Conservation (phyloP, 352 stramenopile species). For the Globisporangium alternatum region DNA sequence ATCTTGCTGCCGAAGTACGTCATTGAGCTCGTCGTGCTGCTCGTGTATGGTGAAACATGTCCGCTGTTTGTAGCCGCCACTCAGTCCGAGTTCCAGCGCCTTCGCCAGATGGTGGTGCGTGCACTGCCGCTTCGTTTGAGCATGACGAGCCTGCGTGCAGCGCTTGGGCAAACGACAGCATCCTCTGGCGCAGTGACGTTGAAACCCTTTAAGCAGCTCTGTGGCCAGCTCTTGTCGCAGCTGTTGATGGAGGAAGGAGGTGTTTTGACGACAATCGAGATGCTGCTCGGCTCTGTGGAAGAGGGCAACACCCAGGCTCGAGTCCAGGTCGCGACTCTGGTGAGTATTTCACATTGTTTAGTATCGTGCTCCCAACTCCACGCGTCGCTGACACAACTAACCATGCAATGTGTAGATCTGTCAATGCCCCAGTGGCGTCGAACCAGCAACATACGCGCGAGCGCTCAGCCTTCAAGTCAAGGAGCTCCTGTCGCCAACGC, state of each 20-base stretch:
- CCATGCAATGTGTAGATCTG: conserved; percentile 39
- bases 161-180: conserved; percentile 42
- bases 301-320: conserved; percentile 84
- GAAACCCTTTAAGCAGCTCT: conserved; percentile 59
- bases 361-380: neutral
- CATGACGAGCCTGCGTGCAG: conserved; percentile 73
- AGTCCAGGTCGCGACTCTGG: conserved; percentile 74
- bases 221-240: conserved; percentile 51
- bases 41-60: conserved; percentile 48
- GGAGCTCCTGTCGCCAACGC: conserved; percentile 43
- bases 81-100: conserved; percentile 34
- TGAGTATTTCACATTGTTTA: conserved; percentile 10
- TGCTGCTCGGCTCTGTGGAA: conserved; percentile 70
- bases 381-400: neutral
- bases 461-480: conserved; percentile 55
- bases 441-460: conserved; percentile 38
- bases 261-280: conserved; percentile 79
- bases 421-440: conserved; percentile 49
- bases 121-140: conserved; percentile 61
- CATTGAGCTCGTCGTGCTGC: conserved; percentile 63
- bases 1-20: conserved; percentile 82
- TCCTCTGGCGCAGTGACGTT: conserved; percentile 15
- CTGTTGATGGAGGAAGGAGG: conserved; percentile 69
- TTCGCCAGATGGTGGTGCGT: conserved; percentile 40
- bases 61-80: conserved; percentile 10